phyloP scores from a whole-genome alignment of 139 green algal genomes.

The Gonium pectorale region DNA sequence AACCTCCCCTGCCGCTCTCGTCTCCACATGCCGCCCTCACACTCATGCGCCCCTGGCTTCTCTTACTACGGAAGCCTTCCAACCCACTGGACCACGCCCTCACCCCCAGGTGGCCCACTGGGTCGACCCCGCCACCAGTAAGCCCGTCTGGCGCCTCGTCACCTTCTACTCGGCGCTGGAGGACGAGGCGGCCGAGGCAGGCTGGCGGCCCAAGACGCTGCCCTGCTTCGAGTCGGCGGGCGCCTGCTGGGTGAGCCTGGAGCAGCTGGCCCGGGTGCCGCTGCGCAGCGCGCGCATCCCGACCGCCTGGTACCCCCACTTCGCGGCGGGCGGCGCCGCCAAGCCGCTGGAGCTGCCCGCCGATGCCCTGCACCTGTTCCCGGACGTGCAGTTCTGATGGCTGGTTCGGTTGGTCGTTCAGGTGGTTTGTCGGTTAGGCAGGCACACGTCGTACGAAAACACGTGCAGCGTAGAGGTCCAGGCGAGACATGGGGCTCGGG shows the following conservation, averaged over 20 bases:
- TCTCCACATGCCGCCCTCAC: too few species aligned
- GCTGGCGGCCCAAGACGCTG: slow-evolving; percentile 55
- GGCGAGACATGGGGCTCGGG: too few species aligned
- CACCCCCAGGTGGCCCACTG: background rate
- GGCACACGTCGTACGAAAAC: too few species aligned
- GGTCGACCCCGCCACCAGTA: background rate
- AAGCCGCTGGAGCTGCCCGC: slow-evolving; percentile 9
- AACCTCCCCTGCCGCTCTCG: too few species aligned
- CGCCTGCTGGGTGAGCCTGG: slow-evolving; percentile 44
- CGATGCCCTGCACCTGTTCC: background rate
- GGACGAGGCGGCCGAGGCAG: background rate
- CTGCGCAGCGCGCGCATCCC: slow-evolving; percentile 42
- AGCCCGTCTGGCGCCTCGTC: slow-evolving; percentile 17
- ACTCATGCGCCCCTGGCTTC: too few species aligned
- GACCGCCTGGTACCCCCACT: slow-evolving; percentile 28
- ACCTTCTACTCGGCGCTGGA: slow-evolving; percentile 40
- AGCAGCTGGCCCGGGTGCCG: slow-evolving; percentile 29
- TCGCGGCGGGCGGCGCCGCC: background rate
- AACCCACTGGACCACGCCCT: background rate
- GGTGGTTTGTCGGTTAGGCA: too few species aligned
- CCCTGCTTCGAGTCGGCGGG: slow-evolving; percentile 55
- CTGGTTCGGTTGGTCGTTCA: too few species aligned
- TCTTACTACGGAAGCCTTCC: too few species aligned
- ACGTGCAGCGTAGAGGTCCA: too few species aligned
- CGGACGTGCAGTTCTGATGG: slow-evolving; percentile 16